Evolutionary conservation across 257 asterid species (phyloP), one percentile per base, ranked within the genome.

Genomic region (Solanum etuberosum): DNA sequence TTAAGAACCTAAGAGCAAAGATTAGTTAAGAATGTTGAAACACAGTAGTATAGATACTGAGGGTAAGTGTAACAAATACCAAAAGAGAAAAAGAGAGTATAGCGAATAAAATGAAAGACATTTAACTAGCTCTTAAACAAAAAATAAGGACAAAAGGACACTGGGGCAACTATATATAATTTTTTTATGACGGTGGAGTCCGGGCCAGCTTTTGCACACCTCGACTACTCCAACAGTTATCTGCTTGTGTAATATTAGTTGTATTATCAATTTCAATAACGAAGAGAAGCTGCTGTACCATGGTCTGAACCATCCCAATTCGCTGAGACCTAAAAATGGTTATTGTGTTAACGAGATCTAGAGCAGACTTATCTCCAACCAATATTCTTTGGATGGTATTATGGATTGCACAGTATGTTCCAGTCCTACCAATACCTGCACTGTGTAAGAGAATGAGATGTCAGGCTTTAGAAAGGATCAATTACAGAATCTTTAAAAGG

Each of bases 361-460:
- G 38, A 51, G 99, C 97, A 81, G 96, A 89, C 95, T 90, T 91
- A 84, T 97, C 99, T n/a, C 99, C 99, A 8, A 29, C 74, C 51
- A 94, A 93, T 85, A 97, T 88, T 88, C 96, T 91, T 88, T 96
- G 96, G 88, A 97, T 91, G 27, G 99, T 95, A 63, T 94, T 95
- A 86, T 97, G 99, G 90, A 97, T 91, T 76, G 90, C 89, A 88
- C 99, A 97, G 88, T 97, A 95, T 43, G 99, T 93, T 83, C 99
- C 99, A 80, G 99, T 96, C 91, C 99, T 95, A 91, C 99, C 99
- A 59, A 96, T 96, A 72, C 99, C 98, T 87, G 99, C 99, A 90
- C 99, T 97, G 98, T 70, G 83, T 83, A 86, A 73, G 51, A 72
- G 74, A 85, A 88, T 86, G 13, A 40, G 84, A 35, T 20, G 32